Evolutionary conservation across 352 stramenopile genomes (phyloP), one percentile per base, ranked within the genome.

Genomic region (Globisporangium radiosum): DNA sequence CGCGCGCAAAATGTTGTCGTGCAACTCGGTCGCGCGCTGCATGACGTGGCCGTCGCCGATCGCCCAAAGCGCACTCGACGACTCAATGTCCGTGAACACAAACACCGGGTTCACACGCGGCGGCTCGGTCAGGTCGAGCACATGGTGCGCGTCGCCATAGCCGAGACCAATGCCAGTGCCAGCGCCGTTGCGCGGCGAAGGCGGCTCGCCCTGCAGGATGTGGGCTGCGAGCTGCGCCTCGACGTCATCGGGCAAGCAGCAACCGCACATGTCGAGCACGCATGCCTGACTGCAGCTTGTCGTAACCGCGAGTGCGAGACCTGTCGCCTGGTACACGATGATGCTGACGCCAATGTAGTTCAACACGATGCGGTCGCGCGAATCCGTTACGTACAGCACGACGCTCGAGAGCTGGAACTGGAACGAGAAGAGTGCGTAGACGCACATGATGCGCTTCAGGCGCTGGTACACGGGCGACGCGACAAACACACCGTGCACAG

Each of bases 81-180:
- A 69, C 56, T 88, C 76, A 53, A 85, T 85, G 62, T 88, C 78
- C n/a, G 78, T 88, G 73, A 78, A 83, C 36, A 88, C 74, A 47
- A 88, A 87, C 40, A 88, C 73, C 4, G 76, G 78, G 17, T 81
- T 72, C 17, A 19, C 17, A 0, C 17, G 17, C 17, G 17, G 17
- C 17, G 17, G 17, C 17, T 19, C 17, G 17, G 17, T 19, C 17
- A 19, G 17, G 17, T 19, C 17, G 17, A 19, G 17, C 17, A 19
- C 17, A 19, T 19, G 17, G 0, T 19, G 17, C 17, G 17, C 17
- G 17, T 19, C 17, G 17, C 17, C 17, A 19, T 19, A 19, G 17
- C 17, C 17, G 17, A 19, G 17, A 19, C 17, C 17, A 19, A 19
- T 19, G 17, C 17, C 17, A 19, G 17, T 19, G 17, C 17, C 17